Conservation (phyloP, 305 asterid genomes). For the Fraxinus nigra region DNA sequence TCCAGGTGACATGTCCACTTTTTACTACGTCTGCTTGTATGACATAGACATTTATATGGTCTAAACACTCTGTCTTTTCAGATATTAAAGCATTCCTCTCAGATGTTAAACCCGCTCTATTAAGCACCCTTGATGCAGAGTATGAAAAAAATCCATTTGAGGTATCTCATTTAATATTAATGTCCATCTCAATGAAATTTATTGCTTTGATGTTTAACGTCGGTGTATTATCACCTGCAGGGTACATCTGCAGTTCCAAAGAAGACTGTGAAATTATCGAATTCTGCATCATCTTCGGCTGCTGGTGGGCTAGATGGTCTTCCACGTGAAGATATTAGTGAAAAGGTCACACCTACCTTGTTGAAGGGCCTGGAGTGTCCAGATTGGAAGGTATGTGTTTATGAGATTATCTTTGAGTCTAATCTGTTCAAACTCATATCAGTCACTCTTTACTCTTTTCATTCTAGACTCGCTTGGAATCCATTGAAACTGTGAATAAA, state of each 20-base stretch:
- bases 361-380: slow-evolving; percentile 93
- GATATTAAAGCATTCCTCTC: slow-evolving; percentile 87
- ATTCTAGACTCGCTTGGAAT: slow-evolving; percentile 76
- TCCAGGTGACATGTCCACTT: slow-evolving; percentile 59
- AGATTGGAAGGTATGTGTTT: slow-evolving; percentile 85
- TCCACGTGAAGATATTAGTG: slow-evolving; percentile 97
- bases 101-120: slow-evolving; percentile 97
- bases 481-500: slow-evolving; percentile 87
- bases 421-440: neutral
- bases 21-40: slow-evolving; percentile 9
- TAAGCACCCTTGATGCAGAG: slow-evolving; percentile 94
- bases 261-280: slow-evolving; percentile 69
- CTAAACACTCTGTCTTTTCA: slow-evolving; percentile 41
- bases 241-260: slow-evolving; percentile 81
- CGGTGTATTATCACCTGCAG: slow-evolving; percentile 36
- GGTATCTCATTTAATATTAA: slow-evolving; percentile 39
- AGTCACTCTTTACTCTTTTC: slow-evolving; percentile 20
- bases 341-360: slow-evolving; percentile 75
- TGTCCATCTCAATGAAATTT: slow-evolving; percentile 12
- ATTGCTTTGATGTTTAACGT: slow-evolving; percentile 15
- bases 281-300: slow-evolving; percentile 45
- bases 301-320: slow-evolving; percentile 84
- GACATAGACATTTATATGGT: slow-evolving; percentile 23
- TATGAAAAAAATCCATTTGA: slow-evolving; percentile 93
- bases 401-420: slow-evolving; percentile 13